A percentile compares a stretch with the other conserved stretches of the same genome.
phyloP scores from a whole-genome alignment of 148 eudicot species.

The Talinum fruticosum region DNA sequence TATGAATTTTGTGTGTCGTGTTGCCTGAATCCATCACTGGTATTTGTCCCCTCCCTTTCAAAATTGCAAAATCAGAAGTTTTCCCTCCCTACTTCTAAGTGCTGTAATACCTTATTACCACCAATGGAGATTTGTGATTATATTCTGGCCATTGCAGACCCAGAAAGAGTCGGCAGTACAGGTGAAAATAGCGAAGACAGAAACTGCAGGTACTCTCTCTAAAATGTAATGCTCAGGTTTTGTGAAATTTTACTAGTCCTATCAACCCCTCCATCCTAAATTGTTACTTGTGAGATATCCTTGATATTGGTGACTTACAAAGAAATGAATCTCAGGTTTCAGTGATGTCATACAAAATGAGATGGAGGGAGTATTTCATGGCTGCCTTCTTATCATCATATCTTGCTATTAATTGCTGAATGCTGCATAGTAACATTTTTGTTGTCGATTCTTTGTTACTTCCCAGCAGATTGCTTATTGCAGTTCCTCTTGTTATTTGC shows the following conservation, averaged over 20 bases:
- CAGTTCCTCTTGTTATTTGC: slow-evolving; percentile 1
- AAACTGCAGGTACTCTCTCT: slow-evolving; percentile 62
- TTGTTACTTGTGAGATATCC: no score
- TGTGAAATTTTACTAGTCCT: background rate
- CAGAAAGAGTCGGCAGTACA: slow-evolving; percentile 52
- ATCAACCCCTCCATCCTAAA: background rate
- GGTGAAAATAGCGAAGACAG: slow-evolving; percentile 81
- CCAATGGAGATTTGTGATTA: background rate
- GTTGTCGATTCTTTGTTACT: background rate
- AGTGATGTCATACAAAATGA: background rate
- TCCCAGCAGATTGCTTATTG: background rate
- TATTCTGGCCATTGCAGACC: slow-evolving; percentile 43
- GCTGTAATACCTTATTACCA: background rate
- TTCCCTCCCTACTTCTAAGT: background rate
- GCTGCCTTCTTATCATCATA: background rate
- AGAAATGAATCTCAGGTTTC: background rate
- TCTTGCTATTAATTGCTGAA: background rate
- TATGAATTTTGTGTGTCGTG: slow-evolving; percentile 97
- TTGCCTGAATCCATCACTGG: slow-evolving; percentile 80
- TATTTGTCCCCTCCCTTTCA: slow-evolving; percentile 18
- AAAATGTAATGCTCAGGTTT: background rate
- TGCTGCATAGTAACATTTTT: background rate
- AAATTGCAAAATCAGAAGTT: background rate
- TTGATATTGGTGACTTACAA: background rate
- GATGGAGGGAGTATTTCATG: background rate